Conservation (phyloP, 1,284 basidiomycete species). For the Trametes pubescens region DNA sequence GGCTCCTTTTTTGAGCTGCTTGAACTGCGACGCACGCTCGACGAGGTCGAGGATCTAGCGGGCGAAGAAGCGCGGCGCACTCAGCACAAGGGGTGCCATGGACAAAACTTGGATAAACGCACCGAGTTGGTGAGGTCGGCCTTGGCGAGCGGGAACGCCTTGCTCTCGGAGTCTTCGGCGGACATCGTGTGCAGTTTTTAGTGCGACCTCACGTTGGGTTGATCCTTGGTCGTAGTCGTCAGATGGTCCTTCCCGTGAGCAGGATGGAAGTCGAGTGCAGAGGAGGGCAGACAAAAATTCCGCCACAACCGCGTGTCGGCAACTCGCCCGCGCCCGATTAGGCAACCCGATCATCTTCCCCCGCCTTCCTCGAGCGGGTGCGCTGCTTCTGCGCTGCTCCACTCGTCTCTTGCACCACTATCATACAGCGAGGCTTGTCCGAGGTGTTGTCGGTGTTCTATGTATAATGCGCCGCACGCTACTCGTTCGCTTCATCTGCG, state of each 20-base stretch:
- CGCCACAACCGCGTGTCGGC: conserved; percentile 29
- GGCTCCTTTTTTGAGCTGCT: conserved; percentile 98
- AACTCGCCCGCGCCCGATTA: conserved; percentile 12
- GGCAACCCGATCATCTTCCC: conserved; percentile 20
- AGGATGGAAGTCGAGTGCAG: conserved; percentile 29
- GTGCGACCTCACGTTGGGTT: conserved; percentile 73
- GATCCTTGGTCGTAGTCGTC: conserved; percentile 73
- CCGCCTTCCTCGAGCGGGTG: conserved; percentile 12
- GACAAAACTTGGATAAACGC: conserved; percentile 46
- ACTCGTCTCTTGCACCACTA: conserved; percentile 13
- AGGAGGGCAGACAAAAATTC: conserved; percentile 26
- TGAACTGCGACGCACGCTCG: conserved; percentile 91
- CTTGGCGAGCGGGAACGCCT: conserved; percentile 94
- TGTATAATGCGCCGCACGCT: conserved; percentile 8
- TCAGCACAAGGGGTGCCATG: conserved; percentile 19
- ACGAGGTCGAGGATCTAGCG: conserved; percentile 87
- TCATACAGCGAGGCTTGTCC: conserved; percentile 31
- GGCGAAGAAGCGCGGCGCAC: not conserved
- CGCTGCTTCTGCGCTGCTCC: conserved; percentile 1
- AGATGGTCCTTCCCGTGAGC: conserved; percentile 28
- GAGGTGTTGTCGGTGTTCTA: conserved; percentile 17
- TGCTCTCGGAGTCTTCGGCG: conserved; percentile 62
- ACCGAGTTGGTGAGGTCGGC: conserved; percentile 95
- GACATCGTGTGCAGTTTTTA: conserved; percentile 54
- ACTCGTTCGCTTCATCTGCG: conserved; percentile 32